These are phyloP conservation scores for Lentinula raphanica DNA, from an alignment of 768 basidiomycete genomes.

Conservation along the genomic window DNA sequence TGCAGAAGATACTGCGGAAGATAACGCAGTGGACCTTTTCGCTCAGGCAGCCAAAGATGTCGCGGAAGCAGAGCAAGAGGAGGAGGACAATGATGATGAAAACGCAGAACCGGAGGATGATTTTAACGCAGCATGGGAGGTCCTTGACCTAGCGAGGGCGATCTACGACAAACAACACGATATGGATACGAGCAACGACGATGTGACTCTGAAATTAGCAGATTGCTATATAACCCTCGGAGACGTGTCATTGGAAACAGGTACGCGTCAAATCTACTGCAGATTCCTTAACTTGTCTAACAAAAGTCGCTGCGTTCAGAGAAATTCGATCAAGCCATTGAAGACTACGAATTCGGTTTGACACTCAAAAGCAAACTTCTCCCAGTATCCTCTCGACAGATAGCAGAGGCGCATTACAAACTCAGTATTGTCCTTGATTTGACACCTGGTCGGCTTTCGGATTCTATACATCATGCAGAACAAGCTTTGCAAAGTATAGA, in stretches of 20 bases:
- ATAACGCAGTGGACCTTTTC: constrained; percentile 60
- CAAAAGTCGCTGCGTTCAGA: constrained; percentile 42
- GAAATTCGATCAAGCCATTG: constrained; percentile 92
- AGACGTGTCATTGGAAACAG: constrained; percentile 95
- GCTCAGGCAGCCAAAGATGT: constrained; percentile 46
- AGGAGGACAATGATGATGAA: constrained; percentile 50
- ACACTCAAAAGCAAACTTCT: constrained; percentile 67
- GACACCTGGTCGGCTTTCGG: constrained; percentile 75
- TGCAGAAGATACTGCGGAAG: constrained; percentile 53
- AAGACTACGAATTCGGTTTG: constrained; percentile 78
- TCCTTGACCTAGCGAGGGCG: constrained; percentile 88
- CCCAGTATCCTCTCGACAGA: constrained; percentile 84
- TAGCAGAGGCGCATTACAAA: constrained; percentile 93
- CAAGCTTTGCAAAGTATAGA: constrained; percentile 76
- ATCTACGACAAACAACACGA: constrained; percentile 69
- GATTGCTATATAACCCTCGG: constrained; percentile 89
- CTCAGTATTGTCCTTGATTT: constrained; percentile 91
- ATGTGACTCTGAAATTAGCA: constrained; percentile 74
- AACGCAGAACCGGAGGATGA: constrained; percentile 91
- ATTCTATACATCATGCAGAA: constrained; percentile 78
- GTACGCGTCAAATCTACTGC: constrained; percentile 39
- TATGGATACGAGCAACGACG: constrained; percentile 47
- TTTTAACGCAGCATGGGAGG: constrained; percentile 97
- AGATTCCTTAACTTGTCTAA: background rate
- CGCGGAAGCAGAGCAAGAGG: constrained; percentile 37